Evolutionary conservation across 371 early-diverging fungal species (phyloP).

Genomic region (Parasitella parasitica): DNA sequence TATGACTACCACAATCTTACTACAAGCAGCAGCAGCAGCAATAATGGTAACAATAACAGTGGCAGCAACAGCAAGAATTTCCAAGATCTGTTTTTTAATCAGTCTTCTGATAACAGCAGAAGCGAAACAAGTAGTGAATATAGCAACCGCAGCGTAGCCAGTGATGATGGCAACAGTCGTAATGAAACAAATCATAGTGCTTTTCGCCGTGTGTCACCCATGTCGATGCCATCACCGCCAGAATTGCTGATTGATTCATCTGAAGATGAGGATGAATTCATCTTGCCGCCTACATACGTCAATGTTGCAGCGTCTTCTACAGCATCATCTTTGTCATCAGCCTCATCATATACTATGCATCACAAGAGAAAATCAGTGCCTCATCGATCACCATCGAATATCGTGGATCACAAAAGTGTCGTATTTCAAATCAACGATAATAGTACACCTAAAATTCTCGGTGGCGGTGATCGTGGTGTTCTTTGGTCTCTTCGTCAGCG

Average conservation of each 20-base stretch:
- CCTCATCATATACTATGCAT: neutral
- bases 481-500: slow-evolving; percentile 25
- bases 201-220: slow-evolving; percentile 23
- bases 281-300: neutral
- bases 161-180: neutral
- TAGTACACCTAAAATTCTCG: neutral
- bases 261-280: slow-evolving; percentile 23
- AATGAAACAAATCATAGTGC: slow-evolving; percentile 17
- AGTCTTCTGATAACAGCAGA: neutral
- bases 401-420: slow-evolving; percentile 11
- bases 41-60: no score
- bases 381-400: slow-evolving; percentile 23
- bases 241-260: slow-evolving; percentile 33
- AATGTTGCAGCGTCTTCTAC: neutral
- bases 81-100: slow-evolving; percentile 7
- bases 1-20: slow-evolving; percentile 23
- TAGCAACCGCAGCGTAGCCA: neutral
- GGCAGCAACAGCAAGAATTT: neutral
- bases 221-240: slow-evolving; percentile 36
- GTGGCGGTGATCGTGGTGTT: slow-evolving; percentile 1
- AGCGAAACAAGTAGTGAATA: neutral
- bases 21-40: no score
- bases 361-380: slow-evolving; percentile 15
- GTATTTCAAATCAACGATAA: slow-evolving; percentile 18
- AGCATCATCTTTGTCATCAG: neutral